Conservation (phyloP, 2,329 filamentous ascomycete species). For the Paraphaeosphaeria minitans region DNA sequence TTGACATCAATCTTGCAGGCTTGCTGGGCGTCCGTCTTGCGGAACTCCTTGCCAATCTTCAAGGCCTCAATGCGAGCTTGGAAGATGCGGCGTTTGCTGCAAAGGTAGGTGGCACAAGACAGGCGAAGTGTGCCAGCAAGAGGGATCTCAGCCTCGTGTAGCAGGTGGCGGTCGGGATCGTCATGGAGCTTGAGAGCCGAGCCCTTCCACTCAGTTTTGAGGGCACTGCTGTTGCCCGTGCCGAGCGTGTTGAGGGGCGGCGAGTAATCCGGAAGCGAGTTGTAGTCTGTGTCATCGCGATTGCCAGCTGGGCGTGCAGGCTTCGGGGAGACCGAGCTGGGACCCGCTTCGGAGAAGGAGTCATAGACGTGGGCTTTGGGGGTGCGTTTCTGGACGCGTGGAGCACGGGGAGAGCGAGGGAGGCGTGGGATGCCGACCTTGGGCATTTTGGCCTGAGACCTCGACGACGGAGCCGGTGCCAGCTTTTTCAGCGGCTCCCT, state of each 20-base stretch:
- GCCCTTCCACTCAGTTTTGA: constrained; percentile 89
- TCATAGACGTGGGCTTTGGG: constrained; percentile 36
- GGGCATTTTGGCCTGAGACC: constrained; percentile 29
- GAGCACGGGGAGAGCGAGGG: constrained; percentile 41
- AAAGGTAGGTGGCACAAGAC: constrained; percentile 85
- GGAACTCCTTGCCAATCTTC: constrained; percentile 77
- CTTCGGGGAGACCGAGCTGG: constrained; percentile 41
- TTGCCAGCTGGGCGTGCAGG: constrained; percentile 59
- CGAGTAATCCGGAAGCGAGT: constrained; percentile 71
- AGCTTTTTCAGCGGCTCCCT: constrained; percentile 43
- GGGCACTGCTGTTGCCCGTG: constrained; percentile 64
- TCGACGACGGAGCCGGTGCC: constrained; percentile 43
- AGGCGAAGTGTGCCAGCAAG: constrained; percentile 81
- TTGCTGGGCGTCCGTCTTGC: constrained; percentile 94
- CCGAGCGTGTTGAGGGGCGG: constrained; percentile 71
- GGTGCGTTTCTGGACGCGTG: constrained; percentile 43
- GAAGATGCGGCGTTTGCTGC: constrained; percentile 92
- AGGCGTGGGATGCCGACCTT: constrained; percentile 42
- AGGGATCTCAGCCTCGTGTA: constrained; percentile 78
- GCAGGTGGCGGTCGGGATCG: constrained; percentile 65
- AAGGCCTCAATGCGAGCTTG: constrained; percentile 71
- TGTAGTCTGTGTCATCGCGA: constrained; percentile 82
- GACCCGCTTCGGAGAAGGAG: constrained; percentile 43
- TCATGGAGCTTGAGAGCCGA: constrained; percentile 74
- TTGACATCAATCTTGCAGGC: constrained; percentile 99